Percentiles rank a stretch among this genome's conserved stretches.
Conservation (phyloP, 768 basidiomycete genomes). For the Leccinum uliginosum region DNA sequence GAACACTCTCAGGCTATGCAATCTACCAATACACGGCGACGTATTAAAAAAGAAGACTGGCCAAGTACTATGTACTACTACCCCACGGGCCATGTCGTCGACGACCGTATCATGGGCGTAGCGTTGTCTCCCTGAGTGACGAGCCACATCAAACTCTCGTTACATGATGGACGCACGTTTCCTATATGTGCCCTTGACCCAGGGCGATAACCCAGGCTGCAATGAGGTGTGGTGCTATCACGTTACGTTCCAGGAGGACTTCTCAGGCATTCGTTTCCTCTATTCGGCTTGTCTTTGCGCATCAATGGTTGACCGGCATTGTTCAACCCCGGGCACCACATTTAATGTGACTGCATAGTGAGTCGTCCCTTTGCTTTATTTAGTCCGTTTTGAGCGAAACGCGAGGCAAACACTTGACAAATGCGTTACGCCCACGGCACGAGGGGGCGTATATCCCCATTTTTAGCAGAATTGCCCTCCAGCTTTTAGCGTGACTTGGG, state of each 20-base stretch:
- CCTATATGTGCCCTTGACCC: slow-evolving; percentile 6
- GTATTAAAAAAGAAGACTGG: too few species aligned
- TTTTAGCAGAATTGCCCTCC: not conserved
- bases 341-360: not conserved
- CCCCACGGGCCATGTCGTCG: too few species aligned
- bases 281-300: not conserved
- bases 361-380: not conserved
- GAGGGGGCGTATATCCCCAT: not conserved
- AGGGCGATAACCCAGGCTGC: too few species aligned
- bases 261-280: not conserved
- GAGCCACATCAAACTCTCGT: too few species aligned
- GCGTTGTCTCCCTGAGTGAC: too few species aligned
- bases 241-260: not conserved
- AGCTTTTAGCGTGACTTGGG: not conserved
- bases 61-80: too few species aligned
- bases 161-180: not conserved
- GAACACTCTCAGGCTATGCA: too few species aligned
- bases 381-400: slow-evolving; percentile 8
- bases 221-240: not conserved
- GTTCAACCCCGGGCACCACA: not conserved
- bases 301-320: not conserved
- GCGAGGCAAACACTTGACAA: slow-evolving; percentile 9
- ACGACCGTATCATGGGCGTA: too few species aligned
- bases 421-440: not conserved
- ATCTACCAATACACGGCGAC: too few species aligned